These are phyloP conservation scores for Fusarium chaquense DNA, from an alignment of 2,329 filamentous ascomycete genomes.

Conservation along the genomic window DNA sequence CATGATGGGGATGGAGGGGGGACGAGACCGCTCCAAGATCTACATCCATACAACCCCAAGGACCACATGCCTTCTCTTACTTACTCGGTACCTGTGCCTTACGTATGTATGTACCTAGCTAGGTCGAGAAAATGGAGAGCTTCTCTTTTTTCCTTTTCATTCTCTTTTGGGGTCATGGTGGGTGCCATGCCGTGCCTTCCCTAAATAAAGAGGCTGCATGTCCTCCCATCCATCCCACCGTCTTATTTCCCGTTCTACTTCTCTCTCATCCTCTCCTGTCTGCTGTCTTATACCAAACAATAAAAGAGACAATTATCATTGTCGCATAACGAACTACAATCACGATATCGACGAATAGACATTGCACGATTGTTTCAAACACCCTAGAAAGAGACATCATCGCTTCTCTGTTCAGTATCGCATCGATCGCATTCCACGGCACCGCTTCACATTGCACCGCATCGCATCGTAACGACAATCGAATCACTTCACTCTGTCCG, in stretches of 20 bases:
- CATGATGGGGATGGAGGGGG: slow-evolving; percentile 33
- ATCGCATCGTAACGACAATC: background rate
- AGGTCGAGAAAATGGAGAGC: slow-evolving; percentile 5
- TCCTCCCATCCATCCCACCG: slow-evolving; percentile 2
- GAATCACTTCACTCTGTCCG: background rate
- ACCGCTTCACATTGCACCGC: background rate
- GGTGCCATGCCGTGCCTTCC: slow-evolving; percentile 3
- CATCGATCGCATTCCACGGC: background rate
- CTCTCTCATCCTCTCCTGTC: background rate
- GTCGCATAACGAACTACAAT: background rate
- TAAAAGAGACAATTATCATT: background rate
- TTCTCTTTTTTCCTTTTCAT: slow-evolving; percentile 14
- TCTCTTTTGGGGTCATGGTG: background rate
- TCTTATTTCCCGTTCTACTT: background rate
- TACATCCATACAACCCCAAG: slow-evolving; percentile 18
- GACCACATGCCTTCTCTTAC: slow-evolving; percentile 8
- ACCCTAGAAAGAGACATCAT: background rate
- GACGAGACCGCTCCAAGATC: slow-evolving; percentile 35
- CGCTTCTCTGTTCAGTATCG: background rate
- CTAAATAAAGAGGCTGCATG: slow-evolving; percentile 10
- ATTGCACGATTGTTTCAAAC: background rate
- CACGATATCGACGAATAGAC: background rate
- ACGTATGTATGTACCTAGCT: background rate
- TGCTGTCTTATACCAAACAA: background rate
- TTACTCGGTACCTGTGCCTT: slow-evolving; percentile 3